phyloP scores from a whole-genome alignment of 768 basidiomycete species.

The Termitomyces sp. region DNA sequence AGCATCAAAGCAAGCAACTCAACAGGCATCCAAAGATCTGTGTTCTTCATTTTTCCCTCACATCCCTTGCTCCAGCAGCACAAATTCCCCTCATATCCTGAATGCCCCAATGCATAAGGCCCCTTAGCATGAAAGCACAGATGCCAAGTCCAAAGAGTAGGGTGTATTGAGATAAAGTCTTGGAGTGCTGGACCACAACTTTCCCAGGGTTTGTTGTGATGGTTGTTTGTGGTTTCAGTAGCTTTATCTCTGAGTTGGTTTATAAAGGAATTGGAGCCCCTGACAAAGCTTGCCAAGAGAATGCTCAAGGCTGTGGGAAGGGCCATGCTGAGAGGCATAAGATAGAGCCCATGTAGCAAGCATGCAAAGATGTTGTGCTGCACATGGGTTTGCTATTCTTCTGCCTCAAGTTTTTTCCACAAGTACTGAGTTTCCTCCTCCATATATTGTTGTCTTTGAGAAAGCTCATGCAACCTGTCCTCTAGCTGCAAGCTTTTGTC shows the following conservation, averaged over 20 bases:
- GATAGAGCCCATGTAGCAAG: conserved; percentile 6
- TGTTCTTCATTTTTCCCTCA: conserved; percentile 4
- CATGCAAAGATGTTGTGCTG: too few species aligned
- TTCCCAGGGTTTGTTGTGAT: background rate
- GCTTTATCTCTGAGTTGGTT: too few species aligned
- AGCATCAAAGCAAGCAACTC: too few species aligned
- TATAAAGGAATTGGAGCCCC: too few species aligned
- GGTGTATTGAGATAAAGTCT: too few species aligned
- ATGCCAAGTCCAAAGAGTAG: conserved; percentile 39
- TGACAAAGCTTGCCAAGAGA: too few species aligned
- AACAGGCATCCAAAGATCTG: too few species aligned
- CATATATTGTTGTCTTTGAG: too few species aligned
- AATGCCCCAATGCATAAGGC: conserved; percentile 25
- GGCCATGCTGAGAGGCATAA: background rate
- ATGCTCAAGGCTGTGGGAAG: background rate
- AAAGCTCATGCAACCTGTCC: too few species aligned
- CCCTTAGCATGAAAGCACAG: conserved; percentile 35
- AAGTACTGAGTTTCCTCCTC: too few species aligned
- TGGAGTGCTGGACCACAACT: background rate
- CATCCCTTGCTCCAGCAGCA: conserved; percentile 2
- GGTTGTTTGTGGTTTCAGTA: background rate
- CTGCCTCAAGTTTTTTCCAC: too few species aligned
- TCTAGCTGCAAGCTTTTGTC: conserved; percentile 5
- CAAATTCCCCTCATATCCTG: conserved; percentile 6
- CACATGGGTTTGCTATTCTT: background rate